Conservation (phyloP, 768 basidiomycete genomes). For the Astraeus odoratus region DNA sequence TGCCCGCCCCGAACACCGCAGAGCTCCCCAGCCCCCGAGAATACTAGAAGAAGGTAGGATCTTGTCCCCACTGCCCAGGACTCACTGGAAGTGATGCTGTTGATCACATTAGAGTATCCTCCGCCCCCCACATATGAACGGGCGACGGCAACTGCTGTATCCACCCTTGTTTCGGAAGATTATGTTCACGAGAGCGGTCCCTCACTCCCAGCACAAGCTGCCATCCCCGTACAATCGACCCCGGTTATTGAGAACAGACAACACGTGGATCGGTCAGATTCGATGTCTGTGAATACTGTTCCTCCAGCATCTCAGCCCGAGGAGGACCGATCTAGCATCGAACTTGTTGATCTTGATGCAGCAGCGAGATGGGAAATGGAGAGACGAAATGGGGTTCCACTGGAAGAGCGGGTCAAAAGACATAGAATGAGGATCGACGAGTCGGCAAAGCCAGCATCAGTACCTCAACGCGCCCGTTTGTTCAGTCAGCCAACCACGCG, state of each 20-base stretch:
- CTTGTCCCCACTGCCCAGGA: background rate
- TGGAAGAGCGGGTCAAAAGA: slow-evolving; percentile 35
- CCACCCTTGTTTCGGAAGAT: slow-evolving; percentile 36
- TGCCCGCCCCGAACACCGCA: slow-evolving; percentile 22
- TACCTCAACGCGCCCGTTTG: slow-evolving; percentile 25
- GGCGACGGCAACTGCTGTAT: slow-evolving; percentile 40
- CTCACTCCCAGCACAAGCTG: slow-evolving; percentile 16
- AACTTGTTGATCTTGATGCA: slow-evolving; percentile 45
- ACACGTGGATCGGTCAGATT: slow-evolving; percentile 13
- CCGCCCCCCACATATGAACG: slow-evolving; percentile 76
- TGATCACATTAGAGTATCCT: slow-evolving; percentile 47
- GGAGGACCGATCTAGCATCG: slow-evolving; percentile 44
- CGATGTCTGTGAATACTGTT: slow-evolving; percentile 15
- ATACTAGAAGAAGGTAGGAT: slow-evolving; percentile 27
- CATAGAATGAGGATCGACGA: slow-evolving; percentile 29
- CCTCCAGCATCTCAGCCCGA: slow-evolving; percentile 24
- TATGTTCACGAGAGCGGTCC: slow-evolving; percentile 25
- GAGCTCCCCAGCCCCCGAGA: slow-evolving; percentile 12
- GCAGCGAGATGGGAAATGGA: slow-evolving; percentile 39
- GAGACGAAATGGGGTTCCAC: slow-evolving; percentile 34
- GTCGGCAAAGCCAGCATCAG: slow-evolving; percentile 10
- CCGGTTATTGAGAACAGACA: slow-evolving; percentile 10
- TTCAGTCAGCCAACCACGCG: slow-evolving; percentile 24
- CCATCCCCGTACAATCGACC: slow-evolving; percentile 20
- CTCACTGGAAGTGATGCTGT: slow-evolving; percentile 10